phyloP scores from a whole-genome alignment of 148 eudicot genomes.

The Gaultheria prostrata region DNA sequence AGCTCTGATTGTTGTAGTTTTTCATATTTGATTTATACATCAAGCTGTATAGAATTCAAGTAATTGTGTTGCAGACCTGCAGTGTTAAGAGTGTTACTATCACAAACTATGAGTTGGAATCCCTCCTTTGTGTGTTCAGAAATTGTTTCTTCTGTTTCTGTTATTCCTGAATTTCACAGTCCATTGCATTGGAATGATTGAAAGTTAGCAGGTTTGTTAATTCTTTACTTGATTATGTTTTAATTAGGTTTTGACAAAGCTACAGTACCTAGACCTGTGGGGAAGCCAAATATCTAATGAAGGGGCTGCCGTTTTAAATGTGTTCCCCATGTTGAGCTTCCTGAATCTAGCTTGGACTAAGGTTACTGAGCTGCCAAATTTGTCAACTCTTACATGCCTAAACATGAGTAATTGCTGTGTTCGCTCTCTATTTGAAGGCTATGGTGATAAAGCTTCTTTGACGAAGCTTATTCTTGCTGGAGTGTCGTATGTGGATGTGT shows the following conservation, averaged over 20 bases:
- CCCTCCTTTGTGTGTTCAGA: background rate
- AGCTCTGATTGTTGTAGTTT: background rate
- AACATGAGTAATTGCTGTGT: conserved; percentile 84
- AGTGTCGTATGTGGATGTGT: conserved; percentile 38
- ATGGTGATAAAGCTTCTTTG: conserved; percentile 40
- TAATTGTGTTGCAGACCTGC: background rate
- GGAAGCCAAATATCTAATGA: conserved; percentile 67
- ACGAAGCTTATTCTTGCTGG: conserved; percentile 59
- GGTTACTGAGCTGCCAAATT: conserved; percentile 57
- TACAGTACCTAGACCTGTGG: conserved; percentile 81
- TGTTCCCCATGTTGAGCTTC: conserved; percentile 54
- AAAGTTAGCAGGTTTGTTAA: background rate
- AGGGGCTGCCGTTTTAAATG: conserved; percentile 43
- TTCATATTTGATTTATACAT: background rate
- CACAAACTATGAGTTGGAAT: background rate
- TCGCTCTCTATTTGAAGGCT: conserved; percentile 44
- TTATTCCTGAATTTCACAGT: background rate
- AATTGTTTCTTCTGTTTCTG: background rate
- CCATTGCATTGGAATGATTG: background rate
- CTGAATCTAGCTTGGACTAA: conserved; percentile 84
- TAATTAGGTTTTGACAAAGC: conserved; percentile 54
- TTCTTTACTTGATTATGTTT: background rate
- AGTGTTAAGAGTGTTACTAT: background rate
- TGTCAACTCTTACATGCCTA: conserved; percentile 54
- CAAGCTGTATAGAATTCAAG: background rate